A percentile compares a stretch with the other conserved stretches of the same genome.
These are phyloP conservation scores for Nitzschia putrida DNA, from an alignment of 108 stramenopile species.

Conservation along the genomic window DNA sequence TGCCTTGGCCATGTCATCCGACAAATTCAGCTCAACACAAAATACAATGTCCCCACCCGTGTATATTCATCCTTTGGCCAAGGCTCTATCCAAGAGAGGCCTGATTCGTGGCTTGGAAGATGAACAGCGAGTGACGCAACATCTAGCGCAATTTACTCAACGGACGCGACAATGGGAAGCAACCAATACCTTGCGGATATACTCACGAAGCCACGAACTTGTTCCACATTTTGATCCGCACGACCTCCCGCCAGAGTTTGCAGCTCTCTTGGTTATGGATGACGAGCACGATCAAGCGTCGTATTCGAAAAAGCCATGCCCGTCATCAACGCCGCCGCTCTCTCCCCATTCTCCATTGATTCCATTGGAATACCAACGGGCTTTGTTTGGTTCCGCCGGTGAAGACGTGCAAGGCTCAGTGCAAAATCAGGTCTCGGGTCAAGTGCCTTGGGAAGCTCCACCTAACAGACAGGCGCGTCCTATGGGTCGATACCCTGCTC, in stretches of 20 bases:
- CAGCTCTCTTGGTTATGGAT: slow-evolving; percentile 24
- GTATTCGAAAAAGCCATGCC: slow-evolving; percentile 28
- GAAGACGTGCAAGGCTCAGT: background rate
- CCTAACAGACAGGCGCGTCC: background rate
- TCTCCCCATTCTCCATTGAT: slow-evolving; percentile 26
- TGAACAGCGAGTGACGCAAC: slow-evolving; percentile 45
- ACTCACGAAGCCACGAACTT: slow-evolving; percentile 14
- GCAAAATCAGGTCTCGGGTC: background rate
- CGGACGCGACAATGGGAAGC: slow-evolving; percentile 80
- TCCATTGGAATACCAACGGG: slow-evolving; percentile 18
- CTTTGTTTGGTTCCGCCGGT: slow-evolving; percentile 6
- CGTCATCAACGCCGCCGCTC: slow-evolving; percentile 49
- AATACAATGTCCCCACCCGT: no score
- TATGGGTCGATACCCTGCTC: background rate
- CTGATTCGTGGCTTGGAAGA: slow-evolving; percentile 41
- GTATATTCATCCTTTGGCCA: slow-evolving; percentile 65
- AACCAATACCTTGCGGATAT: slow-evolving; percentile 42
- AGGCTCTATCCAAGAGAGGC: slow-evolving; percentile 37
- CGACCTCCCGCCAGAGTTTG: slow-evolving; percentile 57
- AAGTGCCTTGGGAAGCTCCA: background rate
- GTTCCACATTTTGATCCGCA: slow-evolving; percentile 54
- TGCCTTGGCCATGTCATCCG: no score
- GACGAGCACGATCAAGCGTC: slow-evolving; percentile 29
- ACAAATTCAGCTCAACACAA: no score
- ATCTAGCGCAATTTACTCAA: slow-evolving; percentile 56